Evolutionary conservation across 257 asterid species (phyloP), one percentile per base, ranked within the genome.

Genomic region (Plantago major): DNA sequence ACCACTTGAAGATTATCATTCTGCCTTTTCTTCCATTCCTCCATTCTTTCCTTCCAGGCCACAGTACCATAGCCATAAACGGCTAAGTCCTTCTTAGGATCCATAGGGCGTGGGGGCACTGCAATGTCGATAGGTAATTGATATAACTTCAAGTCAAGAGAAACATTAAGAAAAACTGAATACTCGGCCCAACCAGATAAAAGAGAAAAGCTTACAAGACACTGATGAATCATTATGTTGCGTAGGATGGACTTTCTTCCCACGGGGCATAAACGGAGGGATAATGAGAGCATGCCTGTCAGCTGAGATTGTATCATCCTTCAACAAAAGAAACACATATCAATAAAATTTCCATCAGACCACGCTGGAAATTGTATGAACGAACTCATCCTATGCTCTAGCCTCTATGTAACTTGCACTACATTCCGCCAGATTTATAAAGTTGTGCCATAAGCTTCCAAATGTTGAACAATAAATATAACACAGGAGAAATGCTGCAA

Each of bases 1-100:
- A 92, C 95, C 64, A 92, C 95, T 78, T 92, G 97, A 52, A 92
- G 87, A 45, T 80, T 88, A 26, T 85, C 95, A 75, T 84, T 88
- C 66, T 88, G 98, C 78, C 86, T 91, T 73, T 75, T 86, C 78
- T 88, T 92, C 98, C 98, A 92, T 60, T 92, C 98, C 61, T 92
- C 98, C 95, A 92, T 89, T 73, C 98, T 88, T 61, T 92, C 97
- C 74, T 92, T 92, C 98, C 98, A 92, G 5, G 98, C 98, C 50
- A 92, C 90, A 43, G 97, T 88, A 6, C 98, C 98, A 46, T 91
- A 91, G 3, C 98, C 98, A 64, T 91, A 91, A 16, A 91, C 95
- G 5, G 98, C 98, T 26, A 91, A 83, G 22, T 91, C 98, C 67
- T 88, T 88, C 81, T 92, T 92, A 10, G 98, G 98, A 76, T 92